phyloP scores from a whole-genome alignment of 78 protist species.

The Polysphondylium violaceum region DNA sequence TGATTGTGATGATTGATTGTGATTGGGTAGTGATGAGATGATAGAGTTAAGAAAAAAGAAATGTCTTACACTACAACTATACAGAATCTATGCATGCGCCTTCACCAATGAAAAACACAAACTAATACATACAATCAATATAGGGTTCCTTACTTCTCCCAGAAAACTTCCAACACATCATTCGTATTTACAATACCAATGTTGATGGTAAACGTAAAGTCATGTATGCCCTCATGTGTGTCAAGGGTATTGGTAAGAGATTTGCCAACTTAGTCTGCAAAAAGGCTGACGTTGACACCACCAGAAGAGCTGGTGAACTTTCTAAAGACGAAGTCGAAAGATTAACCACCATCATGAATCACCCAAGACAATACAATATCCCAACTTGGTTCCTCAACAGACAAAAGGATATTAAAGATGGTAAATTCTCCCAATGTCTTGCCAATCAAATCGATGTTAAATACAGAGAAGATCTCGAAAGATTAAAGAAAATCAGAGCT shows the following conservation, averaged over 20 bases:
- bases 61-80: too few relatives aligned
- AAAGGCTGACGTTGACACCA: slow-evolving; percentile 97
- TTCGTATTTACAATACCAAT: slow-evolving; percentile 99
- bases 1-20: too few relatives aligned
- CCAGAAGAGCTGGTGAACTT: slow-evolving; percentile 98
- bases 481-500: slow-evolving; percentile 96
- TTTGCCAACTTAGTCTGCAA: slow-evolving; percentile 96
- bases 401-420: slow-evolving; percentile 94
- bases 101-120: too few relatives aligned
- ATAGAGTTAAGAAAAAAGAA: too few relatives aligned
- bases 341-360: slow-evolving; percentile 94
- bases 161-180: slow-evolving; percentile 93
- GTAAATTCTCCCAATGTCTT: slow-evolving; percentile 92
- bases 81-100: too few relatives aligned
- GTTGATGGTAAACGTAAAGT: slow-evolving; percentile 96
- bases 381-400: slow-evolving; percentile 99
- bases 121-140: too few relatives aligned
- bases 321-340: slow-evolving; percentile 96
- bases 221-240: slow-evolving; percentile 94
- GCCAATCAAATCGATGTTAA: slow-evolving; percentile 94
- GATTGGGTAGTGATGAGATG: too few relatives aligned
- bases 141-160: slow-evolving; percentile 57
- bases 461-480: slow-evolving; percentile 99
- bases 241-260: slow-evolving; percentile 99
- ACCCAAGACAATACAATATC: slow-evolving; percentile 99